A percentile compares a stretch with the other conserved stretches of the same genome.
Evolutionary conservation across 768 basidiomycete genomes (phyloP).

Genomic region (Serpula lacrymans): DNA sequence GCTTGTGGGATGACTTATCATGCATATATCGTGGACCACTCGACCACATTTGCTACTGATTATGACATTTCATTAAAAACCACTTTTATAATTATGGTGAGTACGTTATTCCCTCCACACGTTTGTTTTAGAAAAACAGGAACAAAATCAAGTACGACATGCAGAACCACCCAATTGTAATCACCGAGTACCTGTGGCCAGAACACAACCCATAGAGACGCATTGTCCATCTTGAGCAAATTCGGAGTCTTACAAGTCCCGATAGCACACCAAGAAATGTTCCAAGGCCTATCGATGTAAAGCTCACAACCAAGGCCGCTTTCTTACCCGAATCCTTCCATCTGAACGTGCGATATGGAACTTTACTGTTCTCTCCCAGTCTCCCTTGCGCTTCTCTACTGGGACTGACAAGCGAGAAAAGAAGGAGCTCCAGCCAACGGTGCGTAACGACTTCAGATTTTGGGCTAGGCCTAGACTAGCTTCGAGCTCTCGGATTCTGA

Average conservation of each 20-base stretch:
- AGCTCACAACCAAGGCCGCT: conserved; percentile 41
- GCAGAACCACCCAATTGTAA: too few relatives aligned
- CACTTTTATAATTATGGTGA: too few relatives aligned
- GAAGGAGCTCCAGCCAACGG: conserved; percentile 53
- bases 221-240: conserved; percentile 7
- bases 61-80: not conserved
- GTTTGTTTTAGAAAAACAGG: too few relatives aligned
- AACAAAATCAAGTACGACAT: too few relatives aligned
- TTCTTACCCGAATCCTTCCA: conserved; percentile 41
- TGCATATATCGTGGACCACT: too few relatives aligned
- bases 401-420: conserved; percentile 24
- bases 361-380: conserved; percentile 31
- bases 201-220: conserved; percentile 3
- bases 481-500: conserved; percentile 43
- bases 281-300: too few relatives aligned
- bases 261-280: too few relatives aligned
- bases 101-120: too few relatives aligned
- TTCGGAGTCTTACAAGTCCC: conserved; percentile 7
- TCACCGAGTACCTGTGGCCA: too few relatives aligned
- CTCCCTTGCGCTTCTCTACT: conserved; percentile 14
- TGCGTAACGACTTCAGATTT: conserved; percentile 40
- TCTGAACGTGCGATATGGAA: conserved; percentile 38
- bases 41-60: conserved; percentile 1
- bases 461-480: conserved; percentile 45
- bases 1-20: too few relatives aligned